phyloP scores from a whole-genome alignment of 805 yeast species.

The Yamadazyma philogaea region DNA sequence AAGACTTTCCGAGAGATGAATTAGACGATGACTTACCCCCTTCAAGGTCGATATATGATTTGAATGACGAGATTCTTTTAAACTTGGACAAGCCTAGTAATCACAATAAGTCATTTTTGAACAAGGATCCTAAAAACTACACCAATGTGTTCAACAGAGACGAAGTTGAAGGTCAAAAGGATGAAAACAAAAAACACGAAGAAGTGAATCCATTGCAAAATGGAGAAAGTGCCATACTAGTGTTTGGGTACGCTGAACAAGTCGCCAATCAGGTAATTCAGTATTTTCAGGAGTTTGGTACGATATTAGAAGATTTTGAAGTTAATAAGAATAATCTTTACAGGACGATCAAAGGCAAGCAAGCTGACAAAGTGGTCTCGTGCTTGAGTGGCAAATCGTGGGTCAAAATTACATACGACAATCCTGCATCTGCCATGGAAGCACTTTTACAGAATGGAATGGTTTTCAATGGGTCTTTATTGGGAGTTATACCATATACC shows the following conservation, averaged over 20 bases:
- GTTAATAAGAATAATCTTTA: slow-evolving; percentile 16
- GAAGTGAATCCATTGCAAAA: slow-evolving; percentile 23
- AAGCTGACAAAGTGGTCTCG: slow-evolving; percentile 42
- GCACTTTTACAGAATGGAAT: slow-evolving; percentile 84
- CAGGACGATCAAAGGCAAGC: slow-evolving; percentile 10
- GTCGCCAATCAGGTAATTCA: slow-evolving; percentile 63
- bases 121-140: slow-evolving; percentile 45
- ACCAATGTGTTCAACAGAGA: slow-evolving; percentile 44
- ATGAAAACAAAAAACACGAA: slow-evolving; percentile 6
- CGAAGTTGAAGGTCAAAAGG: slow-evolving; percentile 10
- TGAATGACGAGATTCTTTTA: slow-evolving; percentile 41
- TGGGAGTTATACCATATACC: slow-evolving; percentile 68
- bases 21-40: slow-evolving; percentile 48
- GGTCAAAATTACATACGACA: slow-evolving; percentile 85
- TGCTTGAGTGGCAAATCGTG: slow-evolving; percentile 84
- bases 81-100: slow-evolving; percentile 32
- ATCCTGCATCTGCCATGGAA: slow-evolving; percentile 69
- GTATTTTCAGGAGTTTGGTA: slow-evolving; percentile 77
- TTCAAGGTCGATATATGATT: slow-evolving; percentile 47
- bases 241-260: slow-evolving; percentile 85
- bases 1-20: slow-evolving; percentile 23
- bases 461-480: slow-evolving; percentile 61
- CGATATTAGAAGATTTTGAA: slow-evolving; percentile 71
- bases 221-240: slow-evolving; percentile 66
- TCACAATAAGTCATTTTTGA: slow-evolving; percentile 39